These are phyloP conservation scores for Cinnamomum chago DNA, from an alignment of 164 flowering plant species.

Conservation along the genomic window DNA sequence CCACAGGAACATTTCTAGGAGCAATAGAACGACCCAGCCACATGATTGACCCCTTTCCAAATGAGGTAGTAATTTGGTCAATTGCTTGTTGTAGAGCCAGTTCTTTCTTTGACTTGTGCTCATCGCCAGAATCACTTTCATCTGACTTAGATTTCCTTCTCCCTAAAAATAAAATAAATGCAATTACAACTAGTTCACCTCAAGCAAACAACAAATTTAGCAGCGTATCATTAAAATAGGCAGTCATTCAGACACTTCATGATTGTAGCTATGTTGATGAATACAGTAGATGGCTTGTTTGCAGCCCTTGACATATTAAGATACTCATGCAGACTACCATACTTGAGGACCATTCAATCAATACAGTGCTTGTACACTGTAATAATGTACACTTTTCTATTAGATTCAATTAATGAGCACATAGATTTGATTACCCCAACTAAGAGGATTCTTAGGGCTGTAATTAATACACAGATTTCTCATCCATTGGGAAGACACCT, in stretches of 20 bases:
- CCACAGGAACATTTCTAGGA: constrained; percentile 58
- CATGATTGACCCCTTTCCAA: constrained; percentile 95
- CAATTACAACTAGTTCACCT: neutral
- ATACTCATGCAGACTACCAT: neutral
- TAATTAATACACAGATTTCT: too few species aligned
- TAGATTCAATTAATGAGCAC: too few species aligned
- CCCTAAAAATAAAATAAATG: constrained; percentile 29
- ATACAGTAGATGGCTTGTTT: neutral
- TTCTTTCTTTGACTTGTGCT: constrained; percentile 73
- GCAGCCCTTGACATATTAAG: neutral
- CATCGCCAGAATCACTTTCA: constrained; percentile 68
- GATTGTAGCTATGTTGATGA: neutral
- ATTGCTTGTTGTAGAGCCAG: constrained; percentile 74
- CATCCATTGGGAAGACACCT: too few species aligned
- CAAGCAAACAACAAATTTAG: neutral
- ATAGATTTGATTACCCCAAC: too few species aligned
- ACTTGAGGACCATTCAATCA: neutral
- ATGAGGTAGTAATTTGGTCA: constrained; percentile 82
- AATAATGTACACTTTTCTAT: too few species aligned
- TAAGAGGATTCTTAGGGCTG: too few species aligned
- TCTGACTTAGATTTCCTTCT: constrained; percentile 60
- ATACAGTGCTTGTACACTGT: neutral
- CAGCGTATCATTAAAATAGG: neutral
- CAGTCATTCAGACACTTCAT: neutral
- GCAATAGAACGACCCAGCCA: constrained; percentile 82